Conservation (phyloP, 1,284 basidiomycete genomes). For the Tilletiopsis washingtonensis region DNA sequence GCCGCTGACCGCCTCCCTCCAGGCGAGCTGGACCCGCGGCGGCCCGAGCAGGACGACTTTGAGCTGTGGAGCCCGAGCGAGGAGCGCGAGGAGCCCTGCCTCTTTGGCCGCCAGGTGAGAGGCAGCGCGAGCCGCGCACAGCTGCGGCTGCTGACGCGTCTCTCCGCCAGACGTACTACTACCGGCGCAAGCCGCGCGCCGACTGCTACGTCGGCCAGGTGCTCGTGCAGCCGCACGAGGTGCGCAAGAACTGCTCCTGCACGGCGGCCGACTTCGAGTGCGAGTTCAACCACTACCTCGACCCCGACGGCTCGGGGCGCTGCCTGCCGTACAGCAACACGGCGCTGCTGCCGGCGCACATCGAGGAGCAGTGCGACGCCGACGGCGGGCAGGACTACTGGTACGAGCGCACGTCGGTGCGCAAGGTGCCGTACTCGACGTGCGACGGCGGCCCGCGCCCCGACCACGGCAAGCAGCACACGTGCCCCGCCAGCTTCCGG, state of each 20-base stretch:
- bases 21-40: conserved; percentile 19
- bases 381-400: conserved; percentile 31
- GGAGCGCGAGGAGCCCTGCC: conserved; percentile 36
- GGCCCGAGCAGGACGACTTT: conserved; percentile 38
- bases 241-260: conserved; percentile 33
- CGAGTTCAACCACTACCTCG: conserved; percentile 44
- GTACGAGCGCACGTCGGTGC: conserved; percentile 41
- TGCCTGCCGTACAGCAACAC: conserved; percentile 38
- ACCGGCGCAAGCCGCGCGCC: conserved; percentile 37
- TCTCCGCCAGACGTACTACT: conserved; percentile 44
- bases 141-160: too few species aligned
- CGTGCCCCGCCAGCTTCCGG: conserved; percentile 21
- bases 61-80: conserved; percentile 45
- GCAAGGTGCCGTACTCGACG: conserved; percentile 38
- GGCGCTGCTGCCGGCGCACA: conserved; percentile 12
- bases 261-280: conserved; percentile 44
- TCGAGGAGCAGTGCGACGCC: conserved; percentile 27
- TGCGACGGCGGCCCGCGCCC: conserved; percentile 35
- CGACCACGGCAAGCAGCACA: conserved; percentile 34
- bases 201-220: conserved; percentile 40
- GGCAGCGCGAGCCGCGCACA: too few species aligned
- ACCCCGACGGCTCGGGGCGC: conserved; percentile 15
- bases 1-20: too few species aligned
- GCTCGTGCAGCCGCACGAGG: conserved; percentile 29
- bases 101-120: conserved; percentile 43